These are phyloP conservation scores for Plasmodium knowlesi DNA, from an alignment of 169 alveolate genomes.

Conservation along the genomic window DNA sequence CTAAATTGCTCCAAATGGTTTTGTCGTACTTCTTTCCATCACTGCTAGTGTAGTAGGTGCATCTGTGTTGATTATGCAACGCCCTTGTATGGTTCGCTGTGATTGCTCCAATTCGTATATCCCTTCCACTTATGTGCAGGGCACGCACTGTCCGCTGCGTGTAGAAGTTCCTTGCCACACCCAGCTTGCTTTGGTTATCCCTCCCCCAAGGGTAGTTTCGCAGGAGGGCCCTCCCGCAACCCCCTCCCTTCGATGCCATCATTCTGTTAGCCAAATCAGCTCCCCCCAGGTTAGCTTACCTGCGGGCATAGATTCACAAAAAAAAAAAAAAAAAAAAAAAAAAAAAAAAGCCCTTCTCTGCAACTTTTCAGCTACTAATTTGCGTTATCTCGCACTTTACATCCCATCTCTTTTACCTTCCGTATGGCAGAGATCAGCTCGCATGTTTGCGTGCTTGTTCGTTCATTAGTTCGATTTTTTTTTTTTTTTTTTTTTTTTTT, in stretches of 20 bases:
- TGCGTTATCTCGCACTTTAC: neutral
- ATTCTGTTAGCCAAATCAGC: neutral
- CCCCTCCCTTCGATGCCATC: neutral
- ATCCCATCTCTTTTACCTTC: neutral
- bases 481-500: too few species aligned
- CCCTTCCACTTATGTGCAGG: neutral
- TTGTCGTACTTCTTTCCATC: conserved; percentile 28
- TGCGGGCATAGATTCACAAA: neutral
- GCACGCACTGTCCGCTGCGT: neutral
- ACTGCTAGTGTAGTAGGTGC: conserved; percentile 57
- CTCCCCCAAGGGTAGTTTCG: neutral
- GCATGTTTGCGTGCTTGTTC: neutral
- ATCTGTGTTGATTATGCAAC: neutral
- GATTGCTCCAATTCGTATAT: neutral
- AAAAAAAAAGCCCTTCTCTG: neutral
- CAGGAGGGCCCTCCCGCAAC: neutral
- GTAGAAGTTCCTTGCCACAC: neutral
- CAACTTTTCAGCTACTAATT: neutral
- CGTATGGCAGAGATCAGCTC: neutral
- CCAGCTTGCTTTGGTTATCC: neutral
- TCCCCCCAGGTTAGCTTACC: neutral
- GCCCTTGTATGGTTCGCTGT: neutral
- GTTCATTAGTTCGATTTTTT: neutral
- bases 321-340: neutral
- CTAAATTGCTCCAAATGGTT: conserved; percentile 71